phyloP scores from a whole-genome alignment of 2,329 filamentous ascomycete genomes.

The Nannizziopsis arthrosporioides region DNA sequence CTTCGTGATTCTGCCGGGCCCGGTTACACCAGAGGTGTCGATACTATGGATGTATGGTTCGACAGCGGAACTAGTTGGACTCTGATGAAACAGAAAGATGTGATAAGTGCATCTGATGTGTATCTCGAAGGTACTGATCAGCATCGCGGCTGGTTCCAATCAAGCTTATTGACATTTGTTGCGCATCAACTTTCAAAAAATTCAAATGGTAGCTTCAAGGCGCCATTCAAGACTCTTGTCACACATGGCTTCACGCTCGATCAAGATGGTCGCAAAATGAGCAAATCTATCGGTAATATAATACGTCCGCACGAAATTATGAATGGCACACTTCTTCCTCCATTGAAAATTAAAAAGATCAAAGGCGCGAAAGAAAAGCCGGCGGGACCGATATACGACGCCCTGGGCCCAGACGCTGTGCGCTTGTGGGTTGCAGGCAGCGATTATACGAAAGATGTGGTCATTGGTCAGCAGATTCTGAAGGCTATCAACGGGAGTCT shows the following conservation, averaged over 20 bases:
- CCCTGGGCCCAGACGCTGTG: slow-evolving; percentile 73
- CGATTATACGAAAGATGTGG: slow-evolving; percentile 81
- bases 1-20: slow-evolving; percentile 39
- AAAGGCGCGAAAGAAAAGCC: slow-evolving; percentile 37
- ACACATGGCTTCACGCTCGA: slow-evolving; percentile 95
- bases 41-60: slow-evolving; percentile 99
- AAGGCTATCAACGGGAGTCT: slow-evolving; percentile 63
- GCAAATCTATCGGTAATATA: slow-evolving; percentile 87
- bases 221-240: slow-evolving; percentile 80
- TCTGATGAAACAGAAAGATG: slow-evolving; percentile 31
- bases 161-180: slow-evolving; percentile 76
- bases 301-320: slow-evolving; percentile 74
- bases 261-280: slow-evolving; percentile 90
- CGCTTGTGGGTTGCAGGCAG: slow-evolving; percentile 84
- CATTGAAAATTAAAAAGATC: slow-evolving; percentile 51
- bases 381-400: slow-evolving; percentile 44
- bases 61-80: slow-evolving; percentile 95
- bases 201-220: slow-evolving; percentile 27
- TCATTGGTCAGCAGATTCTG: slow-evolving; percentile 66
- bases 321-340: slow-evolving; percentile 64
- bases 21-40: slow-evolving; percentile 61
- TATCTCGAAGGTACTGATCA: slow-evolving; percentile 94
- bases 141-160: slow-evolving; percentile 97
- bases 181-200: slow-evolving; percentile 41
- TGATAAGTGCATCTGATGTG: slow-evolving; percentile 52